Evolutionary conservation across 202 grass and related monocot species (phyloP), one percentile per base, ranked within the genome.

Genomic region (Musa balbisiana): DNA sequence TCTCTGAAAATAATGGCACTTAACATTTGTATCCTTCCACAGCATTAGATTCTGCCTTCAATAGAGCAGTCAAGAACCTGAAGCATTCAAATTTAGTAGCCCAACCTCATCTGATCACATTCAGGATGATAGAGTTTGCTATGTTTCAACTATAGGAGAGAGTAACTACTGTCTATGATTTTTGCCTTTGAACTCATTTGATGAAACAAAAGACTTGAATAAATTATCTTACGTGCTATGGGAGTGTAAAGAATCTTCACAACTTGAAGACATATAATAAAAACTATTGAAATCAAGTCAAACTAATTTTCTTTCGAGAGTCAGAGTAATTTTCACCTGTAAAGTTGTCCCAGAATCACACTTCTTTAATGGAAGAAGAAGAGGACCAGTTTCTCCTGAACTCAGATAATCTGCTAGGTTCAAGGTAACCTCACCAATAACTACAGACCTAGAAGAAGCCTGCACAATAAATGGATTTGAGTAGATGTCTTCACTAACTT

Each of bases 371-470:
- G 85, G 88, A 84, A 91, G 86, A 43, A 85, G 91, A 74, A 98
- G 71, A 77, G 77, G 73, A 58, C 76, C 87, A 71, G 83, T 70
- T 51, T 98, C 91, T 65, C 8, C 58, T 76, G 85, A 89, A 89
- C 74, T 86, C 15, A 98, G 63, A 86, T 89, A 86, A 79, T 83
- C 81, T 71, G 84, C 76, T 73, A 98, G 68, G 83, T 98, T 94
- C 25, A 98, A 73, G 76, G 70, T 73, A 56, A 77, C 71, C 82
- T 98, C 94, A 55, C 94, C 94, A 26, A 93, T 81, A 76, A 88
- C 80, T 78, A 67, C 81, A 76, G 77, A 77, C 78, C 81, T 89
- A 75, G 77, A 75, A 71, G 88, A 93, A 89, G 88, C 91, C 94
- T 98, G 33, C 79, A 79, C 19, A 80, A 14, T 55, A 84, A 58